A percentile compares a stretch with the other conserved stretches of the same genome.
These are phyloP conservation scores for Paramecium caudatum DNA, from an alignment of 73 alveolate species.

Conservation along the genomic window DNA sequence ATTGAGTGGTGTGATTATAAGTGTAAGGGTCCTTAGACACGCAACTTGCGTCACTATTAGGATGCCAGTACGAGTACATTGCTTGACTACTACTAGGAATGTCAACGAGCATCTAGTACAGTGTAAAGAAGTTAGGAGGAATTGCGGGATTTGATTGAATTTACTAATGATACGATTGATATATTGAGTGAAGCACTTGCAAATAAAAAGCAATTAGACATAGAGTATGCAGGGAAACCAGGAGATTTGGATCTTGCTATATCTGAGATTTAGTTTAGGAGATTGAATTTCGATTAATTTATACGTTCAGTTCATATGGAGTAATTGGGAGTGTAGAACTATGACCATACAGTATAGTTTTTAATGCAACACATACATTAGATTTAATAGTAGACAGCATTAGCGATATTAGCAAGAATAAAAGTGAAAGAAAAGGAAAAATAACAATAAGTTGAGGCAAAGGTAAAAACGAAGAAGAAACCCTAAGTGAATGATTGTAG, in stretches of 20 bases:
- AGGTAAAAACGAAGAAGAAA: not conserved
- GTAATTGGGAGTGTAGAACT: not conserved
- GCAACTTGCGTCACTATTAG: not conserved
- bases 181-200: conserved; percentile 18
- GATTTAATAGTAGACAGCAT: not conserved
- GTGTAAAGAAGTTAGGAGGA: not conserved
- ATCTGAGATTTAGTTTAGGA: conserved; percentile 13
- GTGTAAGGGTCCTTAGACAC: not conserved
- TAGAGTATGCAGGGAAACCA: not conserved
- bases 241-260: not conserved
- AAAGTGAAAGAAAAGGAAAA: not conserved
- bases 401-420: not conserved
- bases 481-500: not conserved
- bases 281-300: not conserved
- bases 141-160: conserved; percentile 23
- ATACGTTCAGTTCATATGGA: not conserved
- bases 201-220: not conserved
- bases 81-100: not conserved
- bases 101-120: conserved; percentile 3
- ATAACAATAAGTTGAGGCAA: not conserved
- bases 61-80: conserved; percentile 38
- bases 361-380: not conserved
- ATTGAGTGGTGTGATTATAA: conserved; percentile 24
- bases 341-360: conserved; percentile 3
- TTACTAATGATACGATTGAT: not conserved